Evolutionary conservation across 495 filamentous ascomycete genomes (phyloP).

Genomic region (Penicillium taxi): DNA sequence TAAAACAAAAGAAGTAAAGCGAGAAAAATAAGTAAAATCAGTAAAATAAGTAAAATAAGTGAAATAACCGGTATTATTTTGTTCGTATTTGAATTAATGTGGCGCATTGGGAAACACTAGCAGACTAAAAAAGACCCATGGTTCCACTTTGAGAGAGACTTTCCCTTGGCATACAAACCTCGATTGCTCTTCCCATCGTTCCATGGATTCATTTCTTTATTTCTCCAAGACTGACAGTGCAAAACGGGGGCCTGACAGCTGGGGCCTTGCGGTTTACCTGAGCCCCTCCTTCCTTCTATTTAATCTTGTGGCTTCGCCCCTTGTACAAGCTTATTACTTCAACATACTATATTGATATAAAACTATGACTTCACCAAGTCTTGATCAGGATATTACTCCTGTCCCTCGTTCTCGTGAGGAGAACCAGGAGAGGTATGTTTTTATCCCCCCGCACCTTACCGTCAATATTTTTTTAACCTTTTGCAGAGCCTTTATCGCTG

Average conservation of each 20-base stretch:
- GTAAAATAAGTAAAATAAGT: background rate
- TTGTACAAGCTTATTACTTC: background rate
- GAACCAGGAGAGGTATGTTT: slow-evolving; percentile 73
- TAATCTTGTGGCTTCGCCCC: slow-evolving; percentile 2
- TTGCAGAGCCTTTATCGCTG: slow-evolving; percentile 80
- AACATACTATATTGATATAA: background rate
- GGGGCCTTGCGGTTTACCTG: too few species aligned
- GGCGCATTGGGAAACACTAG: slow-evolving; percentile 15
- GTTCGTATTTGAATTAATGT: slow-evolving; percentile 8
- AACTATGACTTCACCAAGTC: slow-evolving; percentile 20
- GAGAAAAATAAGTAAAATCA: background rate
- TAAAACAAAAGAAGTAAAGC: background rate
- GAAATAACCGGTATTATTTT: background rate
- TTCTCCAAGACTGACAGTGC: slow-evolving; percentile 8
- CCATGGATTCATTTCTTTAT: slow-evolving; percentile 21
- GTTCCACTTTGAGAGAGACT: slow-evolving; percentile 10
- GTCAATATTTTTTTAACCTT: slow-evolving; percentile 1
- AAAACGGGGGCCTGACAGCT: slow-evolving; percentile 14
- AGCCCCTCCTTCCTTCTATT: slow-evolving; percentile 4
- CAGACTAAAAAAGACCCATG: slow-evolving; percentile 13
- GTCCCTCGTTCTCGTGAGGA: slow-evolving; percentile 55
- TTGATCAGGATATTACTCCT: slow-evolving; percentile 31
- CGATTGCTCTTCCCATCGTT: slow-evolving; percentile 16
- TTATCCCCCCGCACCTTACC: background rate
- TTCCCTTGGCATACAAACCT: slow-evolving; percentile 17